Evolutionary conservation across 2,329 filamentous ascomycete species (phyloP).

Genomic region (Thielaviopsis musarum): DNA sequence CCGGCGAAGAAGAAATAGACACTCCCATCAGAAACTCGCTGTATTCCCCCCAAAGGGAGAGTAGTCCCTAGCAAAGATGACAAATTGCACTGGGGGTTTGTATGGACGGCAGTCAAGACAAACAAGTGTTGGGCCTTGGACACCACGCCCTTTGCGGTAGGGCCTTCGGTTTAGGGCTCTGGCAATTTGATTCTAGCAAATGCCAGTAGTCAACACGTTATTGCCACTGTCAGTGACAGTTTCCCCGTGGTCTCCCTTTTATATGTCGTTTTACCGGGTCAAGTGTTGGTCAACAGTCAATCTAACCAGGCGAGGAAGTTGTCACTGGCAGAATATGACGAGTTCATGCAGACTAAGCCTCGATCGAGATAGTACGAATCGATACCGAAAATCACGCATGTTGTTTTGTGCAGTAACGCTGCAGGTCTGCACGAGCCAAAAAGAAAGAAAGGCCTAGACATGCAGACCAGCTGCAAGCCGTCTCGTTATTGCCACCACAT

Average conservation of each 20-base stretch:
- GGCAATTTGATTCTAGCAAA: neutral
- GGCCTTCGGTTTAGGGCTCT: neutral
- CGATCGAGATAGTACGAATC: neutral
- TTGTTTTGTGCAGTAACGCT: neutral
- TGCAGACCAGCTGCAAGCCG: neutral
- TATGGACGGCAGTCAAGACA: neutral
- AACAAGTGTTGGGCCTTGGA: neutral
- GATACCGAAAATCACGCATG: neutral
- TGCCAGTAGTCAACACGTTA: neutral
- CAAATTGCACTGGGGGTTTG: neutral
- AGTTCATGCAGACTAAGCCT: neutral
- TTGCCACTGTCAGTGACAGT: neutral
- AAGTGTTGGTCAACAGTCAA: neutral
- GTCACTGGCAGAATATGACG: neutral
- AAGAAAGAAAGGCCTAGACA: neutral
- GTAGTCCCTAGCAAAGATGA: neutral
- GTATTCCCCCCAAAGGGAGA: neutral
- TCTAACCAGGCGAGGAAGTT: neutral
- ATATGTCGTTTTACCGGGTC: neutral
- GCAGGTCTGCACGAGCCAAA: neutral
- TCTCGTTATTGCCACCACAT: neutral
- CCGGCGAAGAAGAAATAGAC: neutral
- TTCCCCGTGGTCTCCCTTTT: neutral
- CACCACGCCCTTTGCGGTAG: neutral
- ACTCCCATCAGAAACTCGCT: neutral